Evolutionary conservation across 2,329 filamentous ascomycete species (phyloP).

Genomic region (Tympanopsis confertula): DNA sequence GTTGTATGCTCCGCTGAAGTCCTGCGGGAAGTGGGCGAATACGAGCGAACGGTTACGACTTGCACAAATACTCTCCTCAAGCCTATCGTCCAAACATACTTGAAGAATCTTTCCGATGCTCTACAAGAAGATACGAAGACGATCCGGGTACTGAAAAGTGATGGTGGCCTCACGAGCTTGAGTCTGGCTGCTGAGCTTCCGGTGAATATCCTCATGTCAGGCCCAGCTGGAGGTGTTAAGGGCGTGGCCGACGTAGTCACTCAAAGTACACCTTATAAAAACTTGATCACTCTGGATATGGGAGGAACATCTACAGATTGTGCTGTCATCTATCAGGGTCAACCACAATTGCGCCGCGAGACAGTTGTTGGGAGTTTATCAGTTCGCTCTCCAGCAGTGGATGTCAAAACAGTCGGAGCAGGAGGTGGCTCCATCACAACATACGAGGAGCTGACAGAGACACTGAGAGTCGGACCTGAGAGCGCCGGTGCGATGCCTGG

Average conservation of each 20-base stretch:
- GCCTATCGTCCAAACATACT: conserved; percentile 30
- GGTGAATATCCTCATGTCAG: conserved; percentile 35
- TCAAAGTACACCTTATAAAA: conserved; percentile 30
- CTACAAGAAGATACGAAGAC: conserved; percentile 26
- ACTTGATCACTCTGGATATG: conserved; percentile 36
- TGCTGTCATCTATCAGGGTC: conserved; percentile 27
- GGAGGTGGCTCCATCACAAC: conserved; percentile 35
- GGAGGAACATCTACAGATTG: conserved; percentile 36
- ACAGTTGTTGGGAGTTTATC: conserved; percentile 29
- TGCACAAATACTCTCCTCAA: conserved; percentile 34
- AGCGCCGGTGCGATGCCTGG: conserved; percentile 34
- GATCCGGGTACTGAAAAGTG: conserved; percentile 35
- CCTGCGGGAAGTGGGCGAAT: conserved; percentile 32
- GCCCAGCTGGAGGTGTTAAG: conserved; percentile 34
- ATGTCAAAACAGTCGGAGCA: conserved; percentile 34
- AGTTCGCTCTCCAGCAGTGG: conserved; percentile 31
- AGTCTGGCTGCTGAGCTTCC: conserved; percentile 29
- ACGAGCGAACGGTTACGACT: conserved; percentile 33
- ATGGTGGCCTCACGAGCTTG: conserved; percentile 32
- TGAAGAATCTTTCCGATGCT: conserved; percentile 23
- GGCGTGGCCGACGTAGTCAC: conserved; percentile 32
- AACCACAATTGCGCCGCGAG: conserved; percentile 29
- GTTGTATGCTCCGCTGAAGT: conserved; percentile 32
- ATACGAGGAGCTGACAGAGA: conserved; percentile 32
- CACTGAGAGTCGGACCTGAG: conserved; percentile 35